Base-by-base conservation (phyloP, 2,329 filamentous ascomycete genomes). In the Xenoacremonium recifei region DNA sequence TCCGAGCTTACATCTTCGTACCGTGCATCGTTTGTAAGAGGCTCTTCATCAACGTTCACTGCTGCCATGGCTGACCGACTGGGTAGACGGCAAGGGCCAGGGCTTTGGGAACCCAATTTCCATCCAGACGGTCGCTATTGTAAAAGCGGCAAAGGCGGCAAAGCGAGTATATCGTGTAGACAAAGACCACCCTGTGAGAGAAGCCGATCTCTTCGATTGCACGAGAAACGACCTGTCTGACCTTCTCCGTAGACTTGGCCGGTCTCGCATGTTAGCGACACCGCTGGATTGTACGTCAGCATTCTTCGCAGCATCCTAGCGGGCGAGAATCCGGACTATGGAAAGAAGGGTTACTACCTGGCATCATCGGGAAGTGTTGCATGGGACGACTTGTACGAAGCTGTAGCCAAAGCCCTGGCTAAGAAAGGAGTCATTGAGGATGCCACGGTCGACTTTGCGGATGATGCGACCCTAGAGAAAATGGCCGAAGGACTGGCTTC, bases 221-320 rank as follows among this genome's bases (percentile, higher is more conserved):
- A n/a, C n/a, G n/a, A n/a, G n/a, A n/a, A n/a, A n/a, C n/a, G n/a
- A n/a, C n/a, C n/a, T n/a, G n/a, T n/a, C n/a, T n/a, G n/a, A n/a
- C n/a, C n/a, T 17, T 21, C 21, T 29, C 9, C 15, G 9, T 18
- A 74, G 68, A 62, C 58, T 2, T 79, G 76, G 76, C 76, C 76
- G 0, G 75, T 80, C 5, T 75, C 70, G 42, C 73, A 79, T 40
- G 53, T 79, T 4, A 9, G 52, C 0, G 76, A 80, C 42, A 79
- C 67, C 23, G 64, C 69, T 0, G 54, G 52, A 0, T 49, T 79
- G 1, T 79, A 77, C 39, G 37, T 77, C 2, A 53, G 66, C 3
- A 58, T 79, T 0, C 50, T 78, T 6, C 61, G 63, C 2, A 61
- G 55, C 3, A 78, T 79, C 11, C 49, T 79, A 3, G 48, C 46